Base-by-base conservation (phyloP, 805 yeast genomes). In the Wickerhamiella allomyrinae region DNA sequence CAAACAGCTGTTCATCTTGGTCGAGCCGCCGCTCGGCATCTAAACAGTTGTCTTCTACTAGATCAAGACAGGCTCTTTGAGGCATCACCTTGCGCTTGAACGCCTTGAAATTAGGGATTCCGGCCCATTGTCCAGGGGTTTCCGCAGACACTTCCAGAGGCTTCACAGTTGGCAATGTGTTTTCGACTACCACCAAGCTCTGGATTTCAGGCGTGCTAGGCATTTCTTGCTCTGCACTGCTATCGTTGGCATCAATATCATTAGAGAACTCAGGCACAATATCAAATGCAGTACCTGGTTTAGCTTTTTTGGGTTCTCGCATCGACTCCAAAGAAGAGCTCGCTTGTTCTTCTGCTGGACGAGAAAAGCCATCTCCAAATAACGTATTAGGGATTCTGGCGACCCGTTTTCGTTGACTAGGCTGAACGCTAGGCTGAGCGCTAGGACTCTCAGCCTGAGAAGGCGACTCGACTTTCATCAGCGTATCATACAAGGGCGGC, bases 21-120 rank as follows among this genome's bases (percentile, higher is more conserved):
- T 31, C n/a, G 17, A 4, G 8, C 17, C 14, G 35, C 13, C 17
- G 20, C 5, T 31, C 35, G 7, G 17, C 14, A 10, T 7, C 35
- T 6, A n/a, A 3, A 8, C 22, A 6, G 35, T 20, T 13, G 22
- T 17, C 37, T n/a, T 15, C 34, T 24, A 21, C 37, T 7, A 17
- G 22, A 23, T 9, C 14, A 14, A 42, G 19, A 6, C 10, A 4
- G 13, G 14, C 10, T 31, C n/a, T 20, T 17, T 14, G 31, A 13
- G 6, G 25, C 14, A 11, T 7, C 5, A 11, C 17, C 9, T 34
- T 29, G 8, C 43, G 40, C 23, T 34, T 39, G 40, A 51, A 51
- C 3, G 49, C 53, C 34, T 51, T 51, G 41, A 46, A 51, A 40
- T 51, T 50, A 15, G 52, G 45, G 14, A 22, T 29, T 7, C 39